Evolutionary conservation across 2,329 filamentous ascomycete species (phyloP).

Genomic region (Fusarium camptoceras): DNA sequence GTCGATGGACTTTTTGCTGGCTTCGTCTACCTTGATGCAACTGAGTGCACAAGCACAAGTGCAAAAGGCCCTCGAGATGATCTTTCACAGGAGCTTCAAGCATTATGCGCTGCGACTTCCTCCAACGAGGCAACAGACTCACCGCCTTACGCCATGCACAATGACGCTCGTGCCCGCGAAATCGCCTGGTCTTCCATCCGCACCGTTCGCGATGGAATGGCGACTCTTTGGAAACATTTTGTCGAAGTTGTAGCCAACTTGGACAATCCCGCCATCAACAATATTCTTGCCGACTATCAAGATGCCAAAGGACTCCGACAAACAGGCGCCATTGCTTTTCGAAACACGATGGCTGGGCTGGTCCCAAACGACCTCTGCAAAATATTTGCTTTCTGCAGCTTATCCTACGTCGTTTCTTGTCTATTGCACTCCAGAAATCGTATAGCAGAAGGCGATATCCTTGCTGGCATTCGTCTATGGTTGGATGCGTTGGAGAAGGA

Average conservation of each 20-base stretch:
- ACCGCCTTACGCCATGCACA: not conserved
- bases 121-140: not conserved
- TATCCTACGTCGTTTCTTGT: slow-evolving; percentile 36
- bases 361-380: slow-evolving; percentile 6
- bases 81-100: slow-evolving; percentile 1
- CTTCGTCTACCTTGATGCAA: slow-evolving; percentile 17
- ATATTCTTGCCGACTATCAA: slow-evolving; percentile 5
- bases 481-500: slow-evolving; percentile 7
- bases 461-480: slow-evolving; percentile 33
- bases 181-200: slow-evolving; percentile 17
- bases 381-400: slow-evolving; percentile 35
- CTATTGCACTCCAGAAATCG: not conserved
- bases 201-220: slow-evolving; percentile 10
- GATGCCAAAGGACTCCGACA: slow-evolving; percentile 25
- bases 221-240: slow-evolving; percentile 21
- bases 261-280: not conserved
- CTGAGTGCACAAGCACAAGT: not conserved
- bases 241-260: not conserved
- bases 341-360: slow-evolving; percentile 21
- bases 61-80: accelerated
- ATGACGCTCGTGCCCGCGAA: not conserved
- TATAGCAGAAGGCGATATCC: slow-evolving; percentile 5
- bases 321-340: slow-evolving; percentile 33
- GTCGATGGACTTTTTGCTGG: slow-evolving; percentile 32
- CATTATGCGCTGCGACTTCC: not conserved